Evolutionary conservation across 306 rosid species (phyloP).

Genomic region (Citrullus amarus): DNA sequence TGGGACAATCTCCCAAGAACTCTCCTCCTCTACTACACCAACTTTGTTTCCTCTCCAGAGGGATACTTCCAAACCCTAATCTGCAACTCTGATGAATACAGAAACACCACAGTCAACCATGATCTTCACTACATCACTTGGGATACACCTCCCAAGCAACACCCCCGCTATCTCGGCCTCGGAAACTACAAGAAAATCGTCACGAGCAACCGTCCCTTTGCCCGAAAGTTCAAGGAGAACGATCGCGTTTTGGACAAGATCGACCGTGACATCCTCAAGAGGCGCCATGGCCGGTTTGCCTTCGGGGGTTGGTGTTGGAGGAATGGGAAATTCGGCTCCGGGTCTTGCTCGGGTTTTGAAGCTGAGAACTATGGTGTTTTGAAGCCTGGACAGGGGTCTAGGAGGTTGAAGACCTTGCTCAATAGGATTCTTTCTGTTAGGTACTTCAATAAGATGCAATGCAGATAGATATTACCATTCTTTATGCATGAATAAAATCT

Average conservation of each 20-base stretch:
- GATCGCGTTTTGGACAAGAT: constrained; percentile 52
- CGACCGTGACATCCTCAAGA: constrained; percentile 57
- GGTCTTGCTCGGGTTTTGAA: constrained; percentile 34
- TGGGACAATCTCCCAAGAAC: constrained; percentile 95
- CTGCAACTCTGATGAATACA: constrained; percentile 62
- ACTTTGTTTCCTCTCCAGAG: constrained; percentile 84
- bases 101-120: constrained; percentile 68
- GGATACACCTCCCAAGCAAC: constrained; percentile 94
- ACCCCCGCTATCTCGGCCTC: constrained; percentile 65
- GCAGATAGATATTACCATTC: constrained; percentile 30
- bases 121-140: constrained; percentile 85
- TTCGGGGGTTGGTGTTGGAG: constrained; percentile 71
- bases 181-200: constrained; percentile 47
- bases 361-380: constrained; percentile 42
- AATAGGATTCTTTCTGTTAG: constrained; percentile 29
- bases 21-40: constrained; percentile 84
- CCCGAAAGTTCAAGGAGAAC: constrained; percentile 67
- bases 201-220: constrained; percentile 64
- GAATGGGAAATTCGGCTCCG: constrained; percentile 8
- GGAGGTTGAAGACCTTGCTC: constrained; percentile 46
- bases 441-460: constrained; percentile 39
- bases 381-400: constrained; percentile 53
- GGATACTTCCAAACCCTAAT: constrained; percentile 81
- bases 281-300: constrained; percentile 30
- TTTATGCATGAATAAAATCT: neutral